These are phyloP conservation scores for Epichloe typhina DNA, from an alignment of 2,329 filamentous ascomycete species.

Conservation along the genomic window DNA sequence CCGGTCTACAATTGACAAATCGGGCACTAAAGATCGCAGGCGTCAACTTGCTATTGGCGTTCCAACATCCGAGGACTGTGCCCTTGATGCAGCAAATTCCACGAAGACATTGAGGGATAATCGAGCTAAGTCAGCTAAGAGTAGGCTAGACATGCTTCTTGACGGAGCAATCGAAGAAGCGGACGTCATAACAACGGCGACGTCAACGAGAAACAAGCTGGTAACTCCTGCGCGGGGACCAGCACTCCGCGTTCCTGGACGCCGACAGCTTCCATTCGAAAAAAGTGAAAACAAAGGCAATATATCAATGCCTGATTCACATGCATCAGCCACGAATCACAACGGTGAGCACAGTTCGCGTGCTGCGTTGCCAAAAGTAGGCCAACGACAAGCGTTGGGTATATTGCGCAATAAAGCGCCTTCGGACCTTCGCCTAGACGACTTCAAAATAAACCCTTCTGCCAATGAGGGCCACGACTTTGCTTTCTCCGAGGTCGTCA, in stretches of 20 bases:
- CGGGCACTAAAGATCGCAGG: conserved; percentile 4
- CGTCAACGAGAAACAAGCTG: background rate
- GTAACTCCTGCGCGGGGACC: background rate
- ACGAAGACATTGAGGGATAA: background rate
- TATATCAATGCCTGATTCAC: conserved; percentile 1
- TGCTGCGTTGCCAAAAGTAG: background rate
- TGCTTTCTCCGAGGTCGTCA: conserved; percentile 63
- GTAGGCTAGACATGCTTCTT: conserved; percentile 21
- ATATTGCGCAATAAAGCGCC: conserved; percentile 46
- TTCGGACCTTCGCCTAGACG: conserved; percentile 44
- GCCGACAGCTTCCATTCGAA: conserved; percentile 29
- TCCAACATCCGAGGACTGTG: conserved; percentile 33
- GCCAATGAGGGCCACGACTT: conserved; percentile 58
- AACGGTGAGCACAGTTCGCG: background rate
- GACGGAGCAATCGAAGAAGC: conserved; percentile 11
- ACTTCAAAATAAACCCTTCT: conserved; percentile 73
- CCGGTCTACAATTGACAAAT: conserved; percentile 13
- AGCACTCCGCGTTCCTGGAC: conserved; percentile 21
- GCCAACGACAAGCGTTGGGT: background rate
- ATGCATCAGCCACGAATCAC: background rate
- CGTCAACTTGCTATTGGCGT: background rate
- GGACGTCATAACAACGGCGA: background rate
- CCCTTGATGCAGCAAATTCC: conserved; percentile 6
- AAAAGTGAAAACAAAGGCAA: conserved; percentile 10
- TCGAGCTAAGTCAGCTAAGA: conserved; percentile 8